Evolutionary conservation across 192 early-diverging fungal species (phyloP).

Genomic region (Coemansia sp.): DNA sequence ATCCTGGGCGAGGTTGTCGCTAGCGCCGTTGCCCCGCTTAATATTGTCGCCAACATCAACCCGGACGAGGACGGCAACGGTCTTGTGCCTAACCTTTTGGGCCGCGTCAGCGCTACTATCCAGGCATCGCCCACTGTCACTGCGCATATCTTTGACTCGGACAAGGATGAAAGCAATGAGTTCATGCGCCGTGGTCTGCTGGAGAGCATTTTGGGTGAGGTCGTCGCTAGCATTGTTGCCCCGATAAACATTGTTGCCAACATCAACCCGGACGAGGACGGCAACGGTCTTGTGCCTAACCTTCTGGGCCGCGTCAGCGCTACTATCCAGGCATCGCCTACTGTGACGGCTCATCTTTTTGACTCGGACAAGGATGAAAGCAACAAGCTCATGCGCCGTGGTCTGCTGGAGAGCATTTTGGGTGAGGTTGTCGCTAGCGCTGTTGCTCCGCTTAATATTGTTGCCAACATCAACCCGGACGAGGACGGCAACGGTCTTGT

Average conservation of each 20-base stretch:
- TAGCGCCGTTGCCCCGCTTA: no score
- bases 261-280: constrained; percentile 39
- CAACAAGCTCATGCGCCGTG: constrained; percentile 1
- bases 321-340: no score
- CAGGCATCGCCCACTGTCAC: background rate
- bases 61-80: background rate
- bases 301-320: no score
- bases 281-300: background rate
- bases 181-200: constrained; percentile 24
- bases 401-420: constrained; percentile 15
- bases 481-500: constrained; percentile 17
- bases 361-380: no score
- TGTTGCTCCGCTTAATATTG: no score
- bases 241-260: background rate
- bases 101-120: no score
- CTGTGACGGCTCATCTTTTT: no score
- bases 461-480: constrained; percentile 27
- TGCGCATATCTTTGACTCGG: background rate
- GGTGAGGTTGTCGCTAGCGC: no score
- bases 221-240: no score
- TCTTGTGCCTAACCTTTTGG: no score
- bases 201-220: constrained; percentile 2
- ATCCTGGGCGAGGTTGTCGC: no score
- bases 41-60: no score
- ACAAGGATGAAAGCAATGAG: constrained; percentile 8